Base-by-base conservation (phyloP, 108 stramenopile species). In the Cylindrotheca fusiformis region DNA sequence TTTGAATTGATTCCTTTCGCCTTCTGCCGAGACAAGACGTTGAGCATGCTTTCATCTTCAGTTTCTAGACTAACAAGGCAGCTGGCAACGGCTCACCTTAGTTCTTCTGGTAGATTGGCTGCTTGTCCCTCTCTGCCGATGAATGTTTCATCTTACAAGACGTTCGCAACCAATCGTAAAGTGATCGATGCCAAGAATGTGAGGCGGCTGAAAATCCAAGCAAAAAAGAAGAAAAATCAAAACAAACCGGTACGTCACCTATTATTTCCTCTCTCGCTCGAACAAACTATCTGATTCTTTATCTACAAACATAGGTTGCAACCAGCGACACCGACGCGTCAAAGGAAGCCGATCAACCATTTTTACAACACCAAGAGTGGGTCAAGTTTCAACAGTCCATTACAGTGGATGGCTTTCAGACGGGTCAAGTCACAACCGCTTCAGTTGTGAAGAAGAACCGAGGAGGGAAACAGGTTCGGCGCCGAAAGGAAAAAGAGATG, bases 301-400 rank as follows among this genome's bases (percentile, higher is more conserved):
- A 29, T 28, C 6, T 10, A 55, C 6, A 8, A 55, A 25, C 6
- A 25, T 22, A 29, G 26, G 17, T 14, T 20, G 6, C 19, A 51
- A 14, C 17, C 50, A n/a, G 21, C 50, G 19, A 6, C 50, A n/a
- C 19, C 10, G 26, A 29, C 8, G 8, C 21, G 14, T 52, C 51
- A 20, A 4, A 6, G 22, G 22, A 24, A 19, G 26, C 63, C 21
- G 1, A 29, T 0, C 60, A 59, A 48, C 72, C 72, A 19, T 74
- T 74, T 48, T 55, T 74, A 26, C 86, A 87, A 55, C 91, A 88
- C 54, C 72, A 83, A 57, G 74, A 84, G 60, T 92, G 91, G 91
- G 85, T 92, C 26, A 73, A 88, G 63, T 92, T 92, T 52, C 91
- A 92, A 68, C 76, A 81, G 56, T 87, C 87, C 60, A 92, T 92